Evolutionary conservation across 768 basidiomycete species (phyloP), one percentile per base, ranked within the genome.

Genomic region (Floccularia luteovirens): DNA sequence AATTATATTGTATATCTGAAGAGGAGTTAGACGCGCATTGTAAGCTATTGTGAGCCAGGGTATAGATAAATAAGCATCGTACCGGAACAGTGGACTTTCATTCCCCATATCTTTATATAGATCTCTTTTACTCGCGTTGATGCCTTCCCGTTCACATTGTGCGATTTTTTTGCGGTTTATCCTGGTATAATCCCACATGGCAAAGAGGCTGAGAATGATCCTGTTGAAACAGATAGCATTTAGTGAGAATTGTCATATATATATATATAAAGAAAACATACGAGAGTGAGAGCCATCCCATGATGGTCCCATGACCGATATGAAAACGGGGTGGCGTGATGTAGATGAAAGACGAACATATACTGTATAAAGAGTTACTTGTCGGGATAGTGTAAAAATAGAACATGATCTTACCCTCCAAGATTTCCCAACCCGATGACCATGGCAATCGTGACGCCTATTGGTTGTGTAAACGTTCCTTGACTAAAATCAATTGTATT

Each of bases 31-130:
- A n/a, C n/a, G n/a, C n/a, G n/a, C n/a, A n/a, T n/a, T n/a, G n/a
- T n/a, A n/a, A n/a, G n/a, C n/a, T n/a, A n/a, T n/a, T n/a, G n/a
- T n/a, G n/a, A n/a, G n/a, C n/a, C n/a, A n/a, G n/a, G n/a, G n/a
- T n/a, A n/a, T n/a, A n/a, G n/a, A n/a, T n/a, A n/a, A n/a, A n/a
- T n/a, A n/a, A n/a, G n/a, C n/a, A n/a, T n/a, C 58, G 38, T 36
- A 72, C 71, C 73, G 67, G 60, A 74, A 79, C 25, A 80, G 56
- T 31, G 78, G 77, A 41, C 72, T 75, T 27, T 67, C 58, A 43
- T 73, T 72, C 4, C 74, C 77, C 55, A 77, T 58, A 4, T 74
- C 55, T 25, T 51, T 56, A 47, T 70, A 77, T 30, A 73, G 64
- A 4, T 60, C 60, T 36, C 48, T 54, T 32, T 53, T 57, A 32